Conservation (phyloP, 2,329 filamentous ascomycete species). For the Aspergillus udagawae region DNA sequence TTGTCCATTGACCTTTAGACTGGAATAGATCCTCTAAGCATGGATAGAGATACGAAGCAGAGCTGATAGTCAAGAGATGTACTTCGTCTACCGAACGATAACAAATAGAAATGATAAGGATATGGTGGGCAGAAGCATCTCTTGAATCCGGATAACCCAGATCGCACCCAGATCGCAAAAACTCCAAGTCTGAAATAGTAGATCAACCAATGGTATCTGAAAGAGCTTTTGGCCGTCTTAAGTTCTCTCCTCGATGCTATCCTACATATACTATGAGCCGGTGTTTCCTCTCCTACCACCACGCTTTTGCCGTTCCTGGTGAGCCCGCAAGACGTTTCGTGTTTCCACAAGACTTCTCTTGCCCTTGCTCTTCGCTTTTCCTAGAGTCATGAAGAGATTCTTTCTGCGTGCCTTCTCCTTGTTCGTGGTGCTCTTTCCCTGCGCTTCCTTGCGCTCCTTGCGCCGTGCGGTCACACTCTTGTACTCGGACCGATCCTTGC, state of each 20-base stretch:
- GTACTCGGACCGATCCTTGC: conserved; percentile 74
- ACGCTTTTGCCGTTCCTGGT: conserved; percentile 76
- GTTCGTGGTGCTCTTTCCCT: conserved; percentile 96
- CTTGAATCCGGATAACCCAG: background rate
- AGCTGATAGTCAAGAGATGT: background rate
- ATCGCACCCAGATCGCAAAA: background rate
- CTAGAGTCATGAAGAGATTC: conserved; percentile 98
- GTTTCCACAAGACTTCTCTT: conserved; percentile 91
- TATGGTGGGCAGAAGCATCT: background rate
- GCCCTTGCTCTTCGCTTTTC: conserved; percentile 92
- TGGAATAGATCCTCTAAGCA: background rate
- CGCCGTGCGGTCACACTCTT: conserved; percentile 79
- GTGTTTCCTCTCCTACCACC: conserved; percentile 77
- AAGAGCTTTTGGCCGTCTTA: background rate
- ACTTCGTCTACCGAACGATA: background rate
- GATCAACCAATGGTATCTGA: background rate
- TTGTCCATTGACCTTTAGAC: background rate
- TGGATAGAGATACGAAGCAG: background rate
- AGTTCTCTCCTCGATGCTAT: background rate
- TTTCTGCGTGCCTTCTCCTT: conserved; percentile 95
- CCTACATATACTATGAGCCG: conserved; percentile 11
- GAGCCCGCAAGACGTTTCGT: conserved; percentile 71
- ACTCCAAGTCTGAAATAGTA: background rate
- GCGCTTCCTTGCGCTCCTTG: conserved; percentile 78
- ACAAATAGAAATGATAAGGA: background rate